A percentile compares a stretch with the other conserved stretches of the same genome.
Evolutionary conservation across 2,329 filamentous ascomycete species (phyloP).

Genomic region (Triangularia setosa): DNA sequence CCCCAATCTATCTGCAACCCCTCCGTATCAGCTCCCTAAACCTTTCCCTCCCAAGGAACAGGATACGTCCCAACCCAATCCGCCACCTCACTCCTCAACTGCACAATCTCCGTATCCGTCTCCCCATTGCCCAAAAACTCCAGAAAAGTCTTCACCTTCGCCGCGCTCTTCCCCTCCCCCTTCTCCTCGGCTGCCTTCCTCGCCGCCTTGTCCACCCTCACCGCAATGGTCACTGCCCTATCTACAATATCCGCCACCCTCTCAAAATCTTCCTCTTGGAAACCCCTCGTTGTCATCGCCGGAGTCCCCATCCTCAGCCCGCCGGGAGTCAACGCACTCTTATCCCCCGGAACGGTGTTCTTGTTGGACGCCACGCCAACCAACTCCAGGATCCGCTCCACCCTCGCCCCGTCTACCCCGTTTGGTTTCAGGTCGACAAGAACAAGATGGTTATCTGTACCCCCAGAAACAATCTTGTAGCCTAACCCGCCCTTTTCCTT

Average conservation of each 20-base stretch:
- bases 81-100: conserved; percentile 69
- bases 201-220: conserved; percentile 69
- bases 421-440: conserved; percentile 88
- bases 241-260: conserved; percentile 83
- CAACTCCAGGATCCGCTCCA: conserved; percentile 85
- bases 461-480: conserved; percentile 87
- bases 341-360: conserved; percentile 96
- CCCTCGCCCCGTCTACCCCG: conserved; percentile 79
- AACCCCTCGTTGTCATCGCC: conserved; percentile 96
- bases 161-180: conserved; percentile 58
- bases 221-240: conserved; percentile 73
- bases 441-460: conserved; percentile 96
- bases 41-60: conserved; percentile 59
- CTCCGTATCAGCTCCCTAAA: conserved; percentile 5
- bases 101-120: conserved; percentile 65
- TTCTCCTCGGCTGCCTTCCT: conserved; percentile 64
- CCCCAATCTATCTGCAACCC: too few species aligned
- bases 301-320: conserved; percentile 92
- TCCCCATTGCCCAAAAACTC: conserved; percentile 66
- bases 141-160: conserved; percentile 63
- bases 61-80: conserved; percentile 74
- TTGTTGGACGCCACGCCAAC: conserved; percentile 98
- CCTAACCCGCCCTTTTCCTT: conserved; percentile 75
- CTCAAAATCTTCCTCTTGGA: conserved; percentile 81
- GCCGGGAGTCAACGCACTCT: conserved; percentile 86